Evolutionary conservation across 2,329 filamentous ascomycete species (phyloP).

Genomic region (Epicoccum sorghinum): DNA sequence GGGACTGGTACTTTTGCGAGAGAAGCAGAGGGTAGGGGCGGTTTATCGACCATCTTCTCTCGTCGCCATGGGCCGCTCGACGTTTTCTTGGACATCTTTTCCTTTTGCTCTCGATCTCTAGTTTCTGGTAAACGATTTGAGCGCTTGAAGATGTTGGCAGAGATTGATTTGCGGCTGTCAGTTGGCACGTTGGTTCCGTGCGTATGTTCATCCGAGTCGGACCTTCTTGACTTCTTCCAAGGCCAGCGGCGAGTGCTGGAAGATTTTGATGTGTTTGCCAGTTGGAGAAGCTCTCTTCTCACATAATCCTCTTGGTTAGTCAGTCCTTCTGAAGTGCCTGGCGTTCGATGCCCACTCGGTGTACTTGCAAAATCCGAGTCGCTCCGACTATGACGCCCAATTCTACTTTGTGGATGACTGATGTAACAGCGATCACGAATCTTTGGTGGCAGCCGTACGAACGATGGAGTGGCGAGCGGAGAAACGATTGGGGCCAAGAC

Average conservation of each 20-base stretch:
- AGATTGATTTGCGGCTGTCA: constrained; percentile 8
- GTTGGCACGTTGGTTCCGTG: background rate
- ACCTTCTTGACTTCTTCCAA: constrained; percentile 18
- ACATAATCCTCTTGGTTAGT: constrained; percentile 17
- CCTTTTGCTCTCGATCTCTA: constrained; percentile 3
- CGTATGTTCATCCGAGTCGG: constrained; percentile 8
- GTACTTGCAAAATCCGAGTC: constrained; percentile 18
- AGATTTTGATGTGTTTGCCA: constrained; percentile 19
- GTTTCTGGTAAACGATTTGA: constrained; percentile 22
- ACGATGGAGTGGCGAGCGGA: constrained; percentile 10
- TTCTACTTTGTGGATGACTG: constrained; percentile 12
- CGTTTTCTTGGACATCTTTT: constrained; percentile 2
- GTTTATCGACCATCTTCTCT: constrained; percentile 1
- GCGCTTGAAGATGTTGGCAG: constrained; percentile 28
- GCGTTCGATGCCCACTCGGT: constrained; percentile 13
- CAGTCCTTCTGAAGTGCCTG: constrained; percentile 4
- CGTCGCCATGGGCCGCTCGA: constrained; percentile 7
- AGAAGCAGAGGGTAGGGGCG: constrained; percentile 3
- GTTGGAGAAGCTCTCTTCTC: constrained; percentile 22
- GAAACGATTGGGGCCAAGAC: background rate
- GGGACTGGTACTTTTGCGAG: constrained; percentile 28
- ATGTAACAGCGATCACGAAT: constrained; percentile 23
- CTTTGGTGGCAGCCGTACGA: constrained; percentile 16
- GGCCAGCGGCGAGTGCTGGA: constrained; percentile 27
- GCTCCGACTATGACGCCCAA: constrained; percentile 20